Evolutionary conservation across 139 green algal species (phyloP).

Genomic region (Picochlorum sp.): DNA sequence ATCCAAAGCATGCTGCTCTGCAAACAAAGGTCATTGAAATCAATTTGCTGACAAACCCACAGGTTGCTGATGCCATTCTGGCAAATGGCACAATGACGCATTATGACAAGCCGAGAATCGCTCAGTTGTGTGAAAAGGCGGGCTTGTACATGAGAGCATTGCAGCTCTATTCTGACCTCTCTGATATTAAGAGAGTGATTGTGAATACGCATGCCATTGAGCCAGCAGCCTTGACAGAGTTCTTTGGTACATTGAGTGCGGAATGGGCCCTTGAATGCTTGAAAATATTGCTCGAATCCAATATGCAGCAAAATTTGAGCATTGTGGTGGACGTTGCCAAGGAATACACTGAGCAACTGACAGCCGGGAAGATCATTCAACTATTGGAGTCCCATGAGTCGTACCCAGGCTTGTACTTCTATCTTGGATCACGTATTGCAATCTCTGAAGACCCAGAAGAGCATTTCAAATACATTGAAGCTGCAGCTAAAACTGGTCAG

Average conservation of each 20-base stretch:
- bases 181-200: conserved; percentile 93
- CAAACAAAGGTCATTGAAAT: conserved; percentile 98
- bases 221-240: conserved; percentile 82
- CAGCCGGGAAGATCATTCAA: conserved; percentile 71
- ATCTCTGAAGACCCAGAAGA: conserved; percentile 86
- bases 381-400: conserved; percentile 87
- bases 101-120: conserved; percentile 94
- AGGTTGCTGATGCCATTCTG: conserved; percentile 96
- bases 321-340: conserved; percentile 86
- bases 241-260: conserved; percentile 89
- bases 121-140: conserved; percentile 98
- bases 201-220: conserved; percentile 98
- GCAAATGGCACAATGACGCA: conserved; percentile 86
- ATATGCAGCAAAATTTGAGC: conserved; percentile 80
- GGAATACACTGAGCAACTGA: conserved; percentile 97
- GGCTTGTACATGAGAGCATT: conserved; percentile 97
- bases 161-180: conserved; percentile 98
- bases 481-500: conserved; percentile 79
- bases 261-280: conserved; percentile 85
- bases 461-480: conserved; percentile 99
- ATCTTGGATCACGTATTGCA: conserved; percentile 84
- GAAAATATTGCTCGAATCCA: conserved; percentile 81
- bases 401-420: conserved; percentile 95
- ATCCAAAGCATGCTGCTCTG: conserved; percentile 76
- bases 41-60: conserved; percentile 96